Evolutionary conservation across 805 yeast species (phyloP).

Genomic region (Saturnispora hagleri): DNA sequence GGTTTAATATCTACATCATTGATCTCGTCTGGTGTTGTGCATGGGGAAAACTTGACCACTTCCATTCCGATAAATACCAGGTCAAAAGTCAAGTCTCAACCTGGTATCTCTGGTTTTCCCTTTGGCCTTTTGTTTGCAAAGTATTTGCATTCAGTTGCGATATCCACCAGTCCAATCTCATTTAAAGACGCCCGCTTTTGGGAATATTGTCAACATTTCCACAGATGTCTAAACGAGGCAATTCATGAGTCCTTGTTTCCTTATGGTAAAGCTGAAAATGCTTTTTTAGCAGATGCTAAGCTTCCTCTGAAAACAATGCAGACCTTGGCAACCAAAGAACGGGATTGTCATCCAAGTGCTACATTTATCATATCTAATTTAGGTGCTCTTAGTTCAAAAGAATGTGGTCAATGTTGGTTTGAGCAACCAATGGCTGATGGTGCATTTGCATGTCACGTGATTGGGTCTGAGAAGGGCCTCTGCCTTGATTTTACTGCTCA

Average conservation of each 20-base stretch:
- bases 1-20: constrained; percentile 3
- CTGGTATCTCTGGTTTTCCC: too few species aligned
- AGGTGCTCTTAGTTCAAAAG: neutral
- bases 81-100: neutral
- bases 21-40: neutral
- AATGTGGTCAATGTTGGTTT: constrained; percentile 4
- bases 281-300: neutral
- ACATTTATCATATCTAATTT: constrained; percentile 10
- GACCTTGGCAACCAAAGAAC: neutral
- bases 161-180: neutral
- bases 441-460: constrained; percentile 7
- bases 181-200: neutral
- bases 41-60: neutral
- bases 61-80: constrained; percentile 11
- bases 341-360: constrained; percentile 2
- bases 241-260: constrained; percentile 1
- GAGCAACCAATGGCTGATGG: constrained; percentile 12
- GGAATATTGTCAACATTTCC: constrained; percentile 4
- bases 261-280: constrained; percentile 3
- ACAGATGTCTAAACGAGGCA: neutral
- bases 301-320: constrained; percentile 1
- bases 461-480: constrained; percentile 3
- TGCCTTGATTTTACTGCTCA: constrained; percentile 7
- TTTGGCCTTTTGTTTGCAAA: too few species aligned
- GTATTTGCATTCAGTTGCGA: neutral